phyloP scores from a whole-genome alignment of 2,329 filamentous ascomycete genomes.

The Orbilia ellipsospora region DNA sequence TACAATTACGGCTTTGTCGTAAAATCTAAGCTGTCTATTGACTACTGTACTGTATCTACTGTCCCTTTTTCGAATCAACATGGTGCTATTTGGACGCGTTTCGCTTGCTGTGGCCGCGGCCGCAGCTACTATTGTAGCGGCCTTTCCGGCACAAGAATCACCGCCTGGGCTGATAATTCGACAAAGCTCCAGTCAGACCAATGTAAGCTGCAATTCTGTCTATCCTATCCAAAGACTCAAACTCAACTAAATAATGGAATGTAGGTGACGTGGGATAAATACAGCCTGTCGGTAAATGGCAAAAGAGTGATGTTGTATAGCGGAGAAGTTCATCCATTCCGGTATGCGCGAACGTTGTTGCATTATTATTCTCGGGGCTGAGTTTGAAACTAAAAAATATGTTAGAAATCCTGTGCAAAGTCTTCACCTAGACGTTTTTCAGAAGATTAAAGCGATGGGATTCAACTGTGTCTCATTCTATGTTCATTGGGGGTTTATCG shows the following conservation, averaged over 20 bases:
- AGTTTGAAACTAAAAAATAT: no score
- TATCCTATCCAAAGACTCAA: no score
- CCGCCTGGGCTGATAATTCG: conserved; percentile 1
- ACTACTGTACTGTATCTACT: no score
- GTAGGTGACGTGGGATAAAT: conserved; percentile 76
- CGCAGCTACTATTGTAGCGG: conserved; percentile 2
- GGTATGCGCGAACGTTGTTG: neutral
- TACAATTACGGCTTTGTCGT: no score
- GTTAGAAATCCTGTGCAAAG: conserved; percentile 67
- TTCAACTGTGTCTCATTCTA: conserved; percentile 86
- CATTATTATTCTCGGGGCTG: no score
- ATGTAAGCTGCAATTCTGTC: neutral
- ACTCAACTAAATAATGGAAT: no score
- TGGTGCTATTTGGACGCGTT: neutral
- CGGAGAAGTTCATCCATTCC: conserved; percentile 78
- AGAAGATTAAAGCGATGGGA: conserved; percentile 83
- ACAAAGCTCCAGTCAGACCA: conserved; percentile 2
- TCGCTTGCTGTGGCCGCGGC: neutral
- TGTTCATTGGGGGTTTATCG: conserved; percentile 79
- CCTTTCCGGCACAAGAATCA: neutral
- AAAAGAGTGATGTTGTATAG: conserved; percentile 78
- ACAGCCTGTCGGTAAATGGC: conserved; percentile 76
- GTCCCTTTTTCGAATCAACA: no score
- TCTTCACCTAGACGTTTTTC: conserved; percentile 78
- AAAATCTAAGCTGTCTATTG: no score